Conservation (phyloP, 2,329 filamentous ascomycete genomes). For the Didymosphaeria variabile region DNA sequence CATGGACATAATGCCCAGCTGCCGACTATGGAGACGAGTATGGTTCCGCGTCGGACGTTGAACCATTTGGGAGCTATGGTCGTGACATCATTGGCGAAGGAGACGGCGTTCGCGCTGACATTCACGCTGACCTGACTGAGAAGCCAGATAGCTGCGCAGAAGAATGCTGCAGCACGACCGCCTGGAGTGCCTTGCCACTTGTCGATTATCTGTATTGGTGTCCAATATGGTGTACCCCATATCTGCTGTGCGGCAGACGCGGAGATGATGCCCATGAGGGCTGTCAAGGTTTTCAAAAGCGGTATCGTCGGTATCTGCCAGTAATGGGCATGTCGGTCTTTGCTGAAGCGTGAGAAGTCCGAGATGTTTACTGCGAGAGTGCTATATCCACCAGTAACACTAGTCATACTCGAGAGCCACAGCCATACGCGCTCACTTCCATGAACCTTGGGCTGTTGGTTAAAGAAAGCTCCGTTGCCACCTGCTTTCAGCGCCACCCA, state of each 20-base stretch:
- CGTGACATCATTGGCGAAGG: conserved; percentile 35
- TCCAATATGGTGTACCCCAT: conserved; percentile 35
- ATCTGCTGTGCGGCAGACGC: conserved; percentile 31
- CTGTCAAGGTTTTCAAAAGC: conserved; percentile 30
- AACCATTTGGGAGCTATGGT: conserved; percentile 36
- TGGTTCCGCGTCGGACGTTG: conserved; percentile 36
- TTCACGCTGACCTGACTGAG: conserved; percentile 38
- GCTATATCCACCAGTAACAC: conserved; percentile 26
- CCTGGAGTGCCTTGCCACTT: conserved; percentile 28
- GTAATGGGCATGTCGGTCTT: conserved; percentile 26
- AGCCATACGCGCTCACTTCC: conserved; percentile 21
- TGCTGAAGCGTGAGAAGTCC: conserved; percentile 33
- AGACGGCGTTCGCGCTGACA: conserved; percentile 38
- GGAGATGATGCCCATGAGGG: conserved; percentile 34
- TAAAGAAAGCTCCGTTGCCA: neutral
- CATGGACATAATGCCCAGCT: conserved; percentile 31
- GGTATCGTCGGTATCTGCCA: conserved; percentile 33
- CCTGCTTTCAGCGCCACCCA: conserved; percentile 7
- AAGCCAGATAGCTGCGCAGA: conserved; percentile 35
- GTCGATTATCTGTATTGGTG: conserved; percentile 31
- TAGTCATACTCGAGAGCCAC: conserved; percentile 1
- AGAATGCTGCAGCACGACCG: conserved; percentile 38
- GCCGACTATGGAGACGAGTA: conserved; percentile 29
- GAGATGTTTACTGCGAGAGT: conserved; percentile 29
- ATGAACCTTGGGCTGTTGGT: neutral